Base-by-base conservation (phyloP, 306 rosid genomes). In the Crotalaria pallida region DNA sequence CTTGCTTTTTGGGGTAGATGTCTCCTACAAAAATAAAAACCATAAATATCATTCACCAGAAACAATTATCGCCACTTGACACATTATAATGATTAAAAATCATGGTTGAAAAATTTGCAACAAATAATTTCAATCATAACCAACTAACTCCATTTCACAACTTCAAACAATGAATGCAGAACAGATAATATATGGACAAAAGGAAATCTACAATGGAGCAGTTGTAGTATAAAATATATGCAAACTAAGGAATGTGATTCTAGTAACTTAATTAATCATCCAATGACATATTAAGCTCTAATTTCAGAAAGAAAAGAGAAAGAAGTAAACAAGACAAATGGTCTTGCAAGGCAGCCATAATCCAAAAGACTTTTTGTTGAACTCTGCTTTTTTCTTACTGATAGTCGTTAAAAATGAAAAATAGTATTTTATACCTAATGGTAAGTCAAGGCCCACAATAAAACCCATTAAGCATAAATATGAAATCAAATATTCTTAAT, bases 1-100 rank as follows among this genome's bases (percentile, higher is more conserved):
- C 65, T 83, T 86, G 70, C 87, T 82, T 31, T 70, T 82, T 0
- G 85, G 96, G 23, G 83, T 77, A 17, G 83, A 63, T 17, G 71
- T 34, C 80, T 89, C 92, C 84, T 88, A 49, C 62, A 67, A 49
- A 65, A 27, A 21, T 5, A 9, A 34, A 34, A 69, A 79, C 43
- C 12, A 26, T 26, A 27, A 18, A 70, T 44, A 49, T 15, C 10
- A 26, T 27, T 29, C 41, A 65, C n/a, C 69, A 56, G 9, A 26
- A 62, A 55, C 64, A 24, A 12, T 59, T 17, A 21, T 69, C 49
- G 31, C 24, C 24, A 63, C 19, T 27, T 13, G 23, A 19, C 10
- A 19, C 33, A 34, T 22, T 21, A 34, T 22, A 34, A 21, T 59
- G 2, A 38, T 8, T 36, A 58, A 8, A 27, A 13, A 49, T 9